Base-by-base conservation (phyloP, 1,284 basidiomycete species). In the Fistulinella staudtii region DNA sequence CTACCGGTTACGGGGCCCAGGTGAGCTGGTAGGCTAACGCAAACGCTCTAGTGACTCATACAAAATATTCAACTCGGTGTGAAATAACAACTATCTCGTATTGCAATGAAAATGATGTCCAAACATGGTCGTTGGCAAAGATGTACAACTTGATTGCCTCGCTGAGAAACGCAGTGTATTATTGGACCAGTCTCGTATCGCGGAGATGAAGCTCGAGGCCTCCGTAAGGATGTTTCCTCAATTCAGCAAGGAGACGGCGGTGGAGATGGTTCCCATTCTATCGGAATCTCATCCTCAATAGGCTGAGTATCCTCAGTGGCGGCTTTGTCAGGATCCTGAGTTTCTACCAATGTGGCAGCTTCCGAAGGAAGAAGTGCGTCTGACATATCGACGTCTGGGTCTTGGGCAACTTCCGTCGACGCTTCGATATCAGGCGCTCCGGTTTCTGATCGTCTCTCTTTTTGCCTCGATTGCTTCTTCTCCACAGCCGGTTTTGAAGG, bases 211-310 rank as follows among this genome's bases (percentile, higher is more conserved):
- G 20, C 31, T 11, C 22, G 20, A 35, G 14, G 33, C 20, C 21
- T 14, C 20, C 9, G 31, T 14, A 18, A 20, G 9, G 31, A 22
- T 2, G 13, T 35, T 14, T 14, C 33, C 33, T 22, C 13, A 20
- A 13, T 33, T 38, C 30, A 49, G 39, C 20, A 37, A 29, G 60
- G 47, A n/a, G 56, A 57, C 2, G 56, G 54, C 18, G 57, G 58
- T 17, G 61, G 61, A 20, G 61, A 53, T 34, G 46, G 48, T 11
- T 66, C 65, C 61, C 61, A 64, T 35, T 63, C 61, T 48, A 64
- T 64, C 2, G 50, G 49, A 39, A 48, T 48, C 2, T 61, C 64
- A 17, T 59, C 63, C 22, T 58, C 61, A 22, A 24, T 17, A n/a
- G 44, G 59, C 11, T 63, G 64, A 3, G 54, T 64, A 22, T 51